Evolutionary conservation across 2,329 filamentous ascomycete species (phyloP).

Genomic region (Bretziella fagacearum): DNA sequence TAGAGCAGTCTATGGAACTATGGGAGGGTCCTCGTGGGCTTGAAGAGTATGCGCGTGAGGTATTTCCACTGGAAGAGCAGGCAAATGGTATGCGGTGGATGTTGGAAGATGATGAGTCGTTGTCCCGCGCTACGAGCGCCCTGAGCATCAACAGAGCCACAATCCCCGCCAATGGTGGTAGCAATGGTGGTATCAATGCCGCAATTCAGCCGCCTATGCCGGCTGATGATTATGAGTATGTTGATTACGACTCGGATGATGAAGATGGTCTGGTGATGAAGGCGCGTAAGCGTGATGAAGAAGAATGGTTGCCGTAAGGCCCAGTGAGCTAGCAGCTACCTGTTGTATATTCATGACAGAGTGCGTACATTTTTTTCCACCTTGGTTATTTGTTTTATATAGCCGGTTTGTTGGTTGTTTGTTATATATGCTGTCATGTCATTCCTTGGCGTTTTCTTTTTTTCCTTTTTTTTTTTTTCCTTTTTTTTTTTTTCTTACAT

Average conservation of each 20-base stretch:
- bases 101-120: slow-evolving; percentile 33
- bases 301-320: slow-evolving; percentile 39
- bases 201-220: slow-evolving; percentile 23
- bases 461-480: not conserved
- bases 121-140: slow-evolving; percentile 9
- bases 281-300: slow-evolving; percentile 35
- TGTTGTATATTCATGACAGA: slow-evolving; percentile 5
- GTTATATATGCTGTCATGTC: not conserved
- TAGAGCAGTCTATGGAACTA: slow-evolving; percentile 57
- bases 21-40: slow-evolving; percentile 86
- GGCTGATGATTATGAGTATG: slow-evolving; percentile 23
- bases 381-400: slow-evolving; percentile 4
- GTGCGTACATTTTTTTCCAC: not conserved
- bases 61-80: slow-evolving; percentile 86
- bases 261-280: slow-evolving; percentile 42
- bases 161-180: slow-evolving; percentile 11
- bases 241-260: slow-evolving; percentile 24
- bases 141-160: slow-evolving; percentile 10
- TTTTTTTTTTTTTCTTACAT: slow-evolving; percentile 5
- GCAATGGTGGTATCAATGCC: slow-evolving; percentile 24
- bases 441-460: not conserved
- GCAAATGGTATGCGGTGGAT: slow-evolving; percentile 93
- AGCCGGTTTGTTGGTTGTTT: not conserved
- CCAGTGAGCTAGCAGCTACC: not conserved
- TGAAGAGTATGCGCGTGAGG: slow-evolving; percentile 87